These are phyloP conservation scores for Rhizopogon roseolus DNA, from an alignment of 768 basidiomycete genomes.

Conservation along the genomic window DNA sequence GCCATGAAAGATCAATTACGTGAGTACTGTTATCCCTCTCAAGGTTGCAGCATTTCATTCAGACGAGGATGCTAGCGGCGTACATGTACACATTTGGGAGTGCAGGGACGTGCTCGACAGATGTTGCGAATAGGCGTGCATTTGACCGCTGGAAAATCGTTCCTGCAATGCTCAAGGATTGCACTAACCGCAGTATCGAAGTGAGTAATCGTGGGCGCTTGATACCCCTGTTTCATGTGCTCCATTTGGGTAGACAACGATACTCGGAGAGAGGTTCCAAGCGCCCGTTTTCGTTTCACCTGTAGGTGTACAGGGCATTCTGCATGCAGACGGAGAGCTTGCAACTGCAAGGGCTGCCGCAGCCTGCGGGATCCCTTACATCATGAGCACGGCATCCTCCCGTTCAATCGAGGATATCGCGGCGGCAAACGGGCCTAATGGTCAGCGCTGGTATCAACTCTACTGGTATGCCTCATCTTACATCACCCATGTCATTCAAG, in stretches of 20 bases:
- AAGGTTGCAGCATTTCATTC: background rate
- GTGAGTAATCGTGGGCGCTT: conserved; percentile 29
- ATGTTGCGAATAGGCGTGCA: conserved; percentile 58
- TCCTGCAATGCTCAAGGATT: conserved; percentile 73
- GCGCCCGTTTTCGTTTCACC: conserved; percentile 66
- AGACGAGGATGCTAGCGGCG: conserved; percentile 36
- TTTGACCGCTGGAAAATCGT: conserved; percentile 69
- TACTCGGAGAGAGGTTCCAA: conserved; percentile 63
- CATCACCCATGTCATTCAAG: background rate
- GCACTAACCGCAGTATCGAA: conserved; percentile 52
- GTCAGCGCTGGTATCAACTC: conserved; percentile 75
- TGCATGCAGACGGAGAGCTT: conserved; percentile 67
- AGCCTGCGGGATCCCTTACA: conserved; percentile 59
- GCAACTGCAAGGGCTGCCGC: conserved; percentile 63
- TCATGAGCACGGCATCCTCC: conserved; percentile 71
- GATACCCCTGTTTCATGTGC: background rate
- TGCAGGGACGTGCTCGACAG: conserved; percentile 68
- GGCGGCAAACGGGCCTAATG: conserved; percentile 54
- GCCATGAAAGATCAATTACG: conserved; percentile 54
- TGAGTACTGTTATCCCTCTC: conserved; percentile 19
- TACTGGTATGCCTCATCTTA: conserved; percentile 51
- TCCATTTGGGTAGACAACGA: conserved; percentile 44
- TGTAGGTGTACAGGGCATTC: conserved; percentile 75
- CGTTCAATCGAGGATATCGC: conserved; percentile 79
- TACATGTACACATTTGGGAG: conserved; percentile 77